Base-by-base conservation (phyloP, 805 yeast genomes). In the Spathaspora gorwiae region DNA sequence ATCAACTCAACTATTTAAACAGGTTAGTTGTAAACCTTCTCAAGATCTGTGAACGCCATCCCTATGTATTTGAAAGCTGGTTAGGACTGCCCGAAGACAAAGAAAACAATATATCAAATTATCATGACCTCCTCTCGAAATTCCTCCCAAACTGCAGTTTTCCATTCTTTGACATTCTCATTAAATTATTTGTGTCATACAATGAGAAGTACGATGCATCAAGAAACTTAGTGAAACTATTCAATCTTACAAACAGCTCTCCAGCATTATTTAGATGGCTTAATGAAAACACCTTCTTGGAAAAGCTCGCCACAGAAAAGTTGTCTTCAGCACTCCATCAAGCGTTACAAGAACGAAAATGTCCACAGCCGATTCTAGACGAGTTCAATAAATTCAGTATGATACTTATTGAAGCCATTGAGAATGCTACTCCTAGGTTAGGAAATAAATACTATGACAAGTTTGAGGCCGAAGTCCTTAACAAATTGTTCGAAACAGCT, bases 81-180 rank as follows among this genome's bases (percentile, higher is more conserved):
- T 39, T 45, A 19, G 26, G 15, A 6, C 12, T 29, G 12, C 32
- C 32, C 9, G 32, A 29, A 29, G 32, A 29, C 12, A 29, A 9
- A 29, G 32, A 29, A 29, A 29, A 29, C 12, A 9, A 29, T 9
- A 29, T 11, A 29, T 9, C 9, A 9, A 9, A 9, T 29, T 29
- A 29, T 11, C 32, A 29, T 29, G 6, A 3, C 9, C 9, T 29
- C 12, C 12, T 29, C 12, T 29, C 32, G 12, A 29, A 29, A 9
- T 29, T 29, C 9, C 32, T 29, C 12, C 32, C 32, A 9, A 29
- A 9, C 32, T 29, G 32, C 32, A 39, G 36, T 14, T 56, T 59
- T 30, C 65, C 65, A 0, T 42, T 58, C 0, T 61, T 45, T 45
- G 63, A 60, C 15, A 35, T 61, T 12, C 32, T 55, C 0, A 51